Base-by-base conservation (phyloP, 345 rosid genomes). In the Linum trigynum region DNA sequence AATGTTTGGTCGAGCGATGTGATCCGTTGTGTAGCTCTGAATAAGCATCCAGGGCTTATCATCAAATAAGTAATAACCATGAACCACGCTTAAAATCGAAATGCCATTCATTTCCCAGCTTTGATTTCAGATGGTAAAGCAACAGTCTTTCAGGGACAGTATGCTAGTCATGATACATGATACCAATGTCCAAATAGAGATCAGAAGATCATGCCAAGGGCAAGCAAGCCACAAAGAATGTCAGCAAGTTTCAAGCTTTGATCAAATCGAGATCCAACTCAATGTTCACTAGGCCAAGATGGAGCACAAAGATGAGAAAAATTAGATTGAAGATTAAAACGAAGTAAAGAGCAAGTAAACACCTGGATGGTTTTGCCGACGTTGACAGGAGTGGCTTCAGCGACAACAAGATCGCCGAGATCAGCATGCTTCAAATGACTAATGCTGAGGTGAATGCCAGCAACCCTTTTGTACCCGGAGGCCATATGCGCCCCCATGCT, bases 401-500 rank as follows among this genome's bases (percentile, higher is more conserved):
- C 96, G 7, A 59, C 62, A 68, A 94, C 65, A 57, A 78, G 75
- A 70, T 90, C 96, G 4, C 97, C 99, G 10, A 88, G 79, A 32
- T 75, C 77, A n/a, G 95, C 97, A 55, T 80, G 80, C 67, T 86
- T 94, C 53, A 88, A 61, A 57, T 94, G 97, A 69, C 79, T 85
- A 71, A 90, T 90, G 65, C 86, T 83, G 57, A 94, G 95, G 67
- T 90, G 92, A 65, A 90, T 82, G 15, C 99, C 97, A 11, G 96
- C 97, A 2, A 90, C 75, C 59, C 95, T 86, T 68, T 83, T 78
- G 69, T 72, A 81, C 39, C 87, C 97, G 4, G 85, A 85, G 7
- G 96, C 96, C 55, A 94, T 80, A 71, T 90, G 92, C 7, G 99
- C 97, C 45, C 99, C 99, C 7, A 87, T 77, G 81, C 97, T 94